Conservation (phyloP, 2,329 filamentous ascomycete species). For the Fusarium sp. region DNA sequence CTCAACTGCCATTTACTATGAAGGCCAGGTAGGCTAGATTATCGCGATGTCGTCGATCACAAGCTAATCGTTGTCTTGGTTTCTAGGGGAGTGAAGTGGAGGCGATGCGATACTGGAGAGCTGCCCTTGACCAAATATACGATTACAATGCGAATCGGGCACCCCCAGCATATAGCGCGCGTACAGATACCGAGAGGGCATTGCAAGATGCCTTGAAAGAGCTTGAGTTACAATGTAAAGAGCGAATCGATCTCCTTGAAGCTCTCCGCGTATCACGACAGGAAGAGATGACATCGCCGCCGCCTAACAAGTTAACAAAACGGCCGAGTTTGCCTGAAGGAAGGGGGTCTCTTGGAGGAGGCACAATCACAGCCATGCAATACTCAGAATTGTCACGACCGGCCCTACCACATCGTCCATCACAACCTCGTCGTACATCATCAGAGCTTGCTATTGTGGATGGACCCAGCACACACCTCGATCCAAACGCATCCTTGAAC, state of each 20-base stretch:
- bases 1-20: constrained; percentile 96
- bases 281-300: constrained; percentile 48
- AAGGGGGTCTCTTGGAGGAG: constrained; percentile 80
- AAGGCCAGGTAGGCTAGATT: constrained; percentile 79
- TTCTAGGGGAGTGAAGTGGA: constrained; percentile 88
- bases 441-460: constrained; percentile 64
- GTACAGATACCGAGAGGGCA: constrained; percentile 86
- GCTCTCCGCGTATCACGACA: constrained; percentile 79
- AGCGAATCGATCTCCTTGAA: constrained; percentile 89
- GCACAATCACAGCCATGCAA: constrained; percentile 84
- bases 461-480: constrained; percentile 45
- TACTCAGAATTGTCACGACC: constrained; percentile 88
- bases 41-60: constrained; percentile 5
- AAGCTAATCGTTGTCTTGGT: constrained; percentile 18
- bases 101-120: constrained; percentile 91
- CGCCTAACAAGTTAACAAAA: constrained; percentile 45
- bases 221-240: constrained; percentile 92
- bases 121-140: constrained; percentile 89
- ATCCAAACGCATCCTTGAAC: constrained; percentile 23
- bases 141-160: constrained; percentile 86
- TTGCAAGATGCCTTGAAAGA: constrained; percentile 85
- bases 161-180: constrained; percentile 77
- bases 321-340: constrained; percentile 41
- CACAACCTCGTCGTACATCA: constrained; percentile 67
- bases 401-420: constrained; percentile 69